Evolutionary conservation across 768 basidiomycete species (phyloP).

Genomic region (Sporobolomyces phaffii): DNA sequence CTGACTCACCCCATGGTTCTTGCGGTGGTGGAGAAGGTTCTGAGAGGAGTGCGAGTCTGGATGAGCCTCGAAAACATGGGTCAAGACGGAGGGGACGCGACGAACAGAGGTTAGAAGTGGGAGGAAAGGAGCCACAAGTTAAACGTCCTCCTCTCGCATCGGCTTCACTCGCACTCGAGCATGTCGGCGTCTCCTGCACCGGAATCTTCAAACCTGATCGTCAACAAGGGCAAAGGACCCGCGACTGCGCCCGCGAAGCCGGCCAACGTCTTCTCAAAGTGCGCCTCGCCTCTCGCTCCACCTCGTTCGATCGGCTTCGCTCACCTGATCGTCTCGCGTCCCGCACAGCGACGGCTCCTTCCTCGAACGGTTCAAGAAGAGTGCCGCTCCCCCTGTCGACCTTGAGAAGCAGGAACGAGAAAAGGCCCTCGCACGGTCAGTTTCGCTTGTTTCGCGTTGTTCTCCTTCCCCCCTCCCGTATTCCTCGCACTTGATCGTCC

Average conservation of each 20-base stretch:
- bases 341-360: slow-evolving; percentile 29
- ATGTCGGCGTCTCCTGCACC: slow-evolving; percentile 22
- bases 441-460: no score
- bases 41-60: neutral
- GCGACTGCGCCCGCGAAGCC: slow-evolving; percentile 2
- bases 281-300: neutral
- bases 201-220: neutral
- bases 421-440: slow-evolving; percentile 27
- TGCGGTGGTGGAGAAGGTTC: slow-evolving; percentile 11
- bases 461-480: no score
- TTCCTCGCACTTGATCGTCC: neutral
- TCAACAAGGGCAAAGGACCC: neutral
- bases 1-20: slow-evolving; percentile 23
- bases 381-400: neutral
- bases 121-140: neutral
- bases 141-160: no score
- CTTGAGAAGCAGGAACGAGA: slow-evolving; percentile 25
- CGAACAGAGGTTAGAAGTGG: neutral
- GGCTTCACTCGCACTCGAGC: neutral
- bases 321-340: neutral
- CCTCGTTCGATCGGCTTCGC: neutral
- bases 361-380: slow-evolving; percentile 28
- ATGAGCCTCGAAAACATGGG: slow-evolving; percentile 10
- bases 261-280: slow-evolving; percentile 32
- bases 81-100: neutral